Evolutionary conservation across 805 yeast species (phyloP).

Genomic region (Hanseniaspora pseudoguilliermondii): DNA sequence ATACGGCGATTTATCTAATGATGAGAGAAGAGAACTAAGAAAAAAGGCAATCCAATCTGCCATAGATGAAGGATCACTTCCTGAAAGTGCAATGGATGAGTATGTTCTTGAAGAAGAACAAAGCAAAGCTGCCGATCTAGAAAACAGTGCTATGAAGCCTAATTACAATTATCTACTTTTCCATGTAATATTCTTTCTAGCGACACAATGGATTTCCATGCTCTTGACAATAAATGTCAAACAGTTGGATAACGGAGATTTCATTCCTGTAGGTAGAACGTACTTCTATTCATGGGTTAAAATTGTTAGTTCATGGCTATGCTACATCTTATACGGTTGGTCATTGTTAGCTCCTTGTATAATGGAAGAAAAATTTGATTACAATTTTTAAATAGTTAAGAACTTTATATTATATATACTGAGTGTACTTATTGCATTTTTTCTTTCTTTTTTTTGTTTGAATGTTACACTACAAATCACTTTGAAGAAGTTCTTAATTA

Average conservation of each 20-base stretch:
- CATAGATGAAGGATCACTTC: constrained; percentile 89
- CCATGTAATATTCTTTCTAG: constrained; percentile 83
- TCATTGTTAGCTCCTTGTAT: constrained; percentile 79
- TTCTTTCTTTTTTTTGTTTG: too few species aligned
- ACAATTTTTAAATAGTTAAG: constrained; percentile 18
- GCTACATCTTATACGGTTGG: constrained; percentile 80
- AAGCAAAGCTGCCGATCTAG: constrained; percentile 21
- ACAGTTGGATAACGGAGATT: constrained; percentile 71
- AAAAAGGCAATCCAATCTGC: constrained; percentile 84
- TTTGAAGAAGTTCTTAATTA: too few species aligned
- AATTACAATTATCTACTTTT: constrained; percentile 77
- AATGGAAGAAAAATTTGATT: constrained; percentile 74
- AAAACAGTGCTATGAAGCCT: constrained; percentile 29
- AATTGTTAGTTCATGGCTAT: constrained; percentile 82
- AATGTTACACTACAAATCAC: too few species aligned
- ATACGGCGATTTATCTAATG: constrained; percentile 34
- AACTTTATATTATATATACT: not conserved
- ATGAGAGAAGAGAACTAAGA: constrained; percentile 56
- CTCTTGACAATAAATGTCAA: constrained; percentile 83
- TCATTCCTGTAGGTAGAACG: constrained; percentile 93
- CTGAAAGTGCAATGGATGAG: constrained; percentile 79
- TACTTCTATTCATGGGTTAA: constrained; percentile 93
- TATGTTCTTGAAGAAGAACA: constrained; percentile 30
- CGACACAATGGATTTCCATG: constrained; percentile 95
- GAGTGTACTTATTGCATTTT: too few species aligned